phyloP scores from a whole-genome alignment of 768 basidiomycete genomes.

The Plicaturopsis crispa region DNA sequence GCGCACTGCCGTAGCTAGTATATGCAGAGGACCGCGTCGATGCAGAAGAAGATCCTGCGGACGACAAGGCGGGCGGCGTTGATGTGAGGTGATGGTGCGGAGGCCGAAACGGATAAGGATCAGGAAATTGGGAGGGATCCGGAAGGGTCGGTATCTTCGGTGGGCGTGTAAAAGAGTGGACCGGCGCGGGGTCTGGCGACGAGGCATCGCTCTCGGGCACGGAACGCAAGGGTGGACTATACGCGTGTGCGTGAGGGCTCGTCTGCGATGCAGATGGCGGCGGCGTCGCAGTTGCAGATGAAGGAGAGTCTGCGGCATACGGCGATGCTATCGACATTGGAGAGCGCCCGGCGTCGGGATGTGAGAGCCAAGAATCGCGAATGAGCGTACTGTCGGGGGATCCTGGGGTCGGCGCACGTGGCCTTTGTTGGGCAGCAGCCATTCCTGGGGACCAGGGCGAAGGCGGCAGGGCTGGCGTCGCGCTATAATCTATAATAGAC shows the following conservation, averaged over 20 bases:
- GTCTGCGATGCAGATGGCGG: slow-evolving; percentile 17
- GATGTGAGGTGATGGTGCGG: slow-evolving; percentile 39
- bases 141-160: slow-evolving; percentile 40
- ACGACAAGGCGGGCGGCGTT: slow-evolving; percentile 54
- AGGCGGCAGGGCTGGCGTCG: too few species aligned
- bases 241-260: slow-evolving; percentile 18
- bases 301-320: too few species aligned
- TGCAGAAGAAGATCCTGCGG: slow-evolving; percentile 60
- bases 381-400: too few species aligned
- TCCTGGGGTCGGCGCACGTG: too few species aligned
- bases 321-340: neutral
- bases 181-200: slow-evolving; percentile 19
- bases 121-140: slow-evolving; percentile 64
- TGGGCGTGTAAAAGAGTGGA: slow-evolving; percentile 31
- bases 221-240: slow-evolving; percentile 28
- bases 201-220: slow-evolving; percentile 32
- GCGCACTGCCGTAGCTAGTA: slow-evolving; percentile 60
- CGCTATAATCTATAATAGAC: too few species aligned
- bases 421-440: too few species aligned
- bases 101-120: slow-evolving; percentile 59
- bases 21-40: slow-evolving; percentile 76
- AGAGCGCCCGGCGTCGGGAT: too few species aligned
- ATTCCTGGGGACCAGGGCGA: too few species aligned
- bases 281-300: too few species aligned
- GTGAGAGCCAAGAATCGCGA: neutral